A percentile compares a stretch with the other conserved stretches of the same genome.
These are phyloP conservation scores for Monosporozyma yasuniensis DNA, from an alignment of 805 yeast species.

Conservation along the genomic window DNA sequence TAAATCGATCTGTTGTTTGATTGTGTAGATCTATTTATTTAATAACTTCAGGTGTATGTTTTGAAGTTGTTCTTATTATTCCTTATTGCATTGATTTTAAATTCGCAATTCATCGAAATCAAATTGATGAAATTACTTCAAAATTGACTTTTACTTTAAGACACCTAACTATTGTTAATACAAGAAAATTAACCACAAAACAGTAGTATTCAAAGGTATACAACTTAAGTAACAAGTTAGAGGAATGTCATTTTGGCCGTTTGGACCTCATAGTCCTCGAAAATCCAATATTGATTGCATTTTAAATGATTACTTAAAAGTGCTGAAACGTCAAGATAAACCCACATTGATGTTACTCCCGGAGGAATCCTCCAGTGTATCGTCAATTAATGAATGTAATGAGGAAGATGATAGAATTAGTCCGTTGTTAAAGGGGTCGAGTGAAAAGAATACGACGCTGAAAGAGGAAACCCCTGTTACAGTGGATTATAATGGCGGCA, in stretches of 20 bases:
- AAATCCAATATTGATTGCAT: constrained; percentile 28
- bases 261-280: constrained; percentile 25
- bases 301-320: constrained; percentile 29
- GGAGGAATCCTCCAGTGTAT: neutral
- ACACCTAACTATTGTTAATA: neutral
- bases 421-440: neutral
- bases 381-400: neutral
- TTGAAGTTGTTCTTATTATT: too few relatives aligned
- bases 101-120: neutral
- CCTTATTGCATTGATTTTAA: neutral
- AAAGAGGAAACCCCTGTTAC: neutral
- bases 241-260: constrained; percentile 34
- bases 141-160: neutral
- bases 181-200: neutral
- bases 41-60: too few relatives aligned
- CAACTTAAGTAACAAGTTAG: neutral
- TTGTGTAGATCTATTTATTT: too few relatives aligned
- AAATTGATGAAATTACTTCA: neutral
- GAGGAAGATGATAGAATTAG: neutral
- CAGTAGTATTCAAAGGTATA: neutral
- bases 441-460: neutral
- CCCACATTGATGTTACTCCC: neutral
- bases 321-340: constrained; percentile 4
- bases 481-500: neutral
- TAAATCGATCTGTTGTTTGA: neutral